Evolutionary conservation across 306 rosid genomes (phyloP).

Genomic region (Sesbania bispinosa): DNA sequence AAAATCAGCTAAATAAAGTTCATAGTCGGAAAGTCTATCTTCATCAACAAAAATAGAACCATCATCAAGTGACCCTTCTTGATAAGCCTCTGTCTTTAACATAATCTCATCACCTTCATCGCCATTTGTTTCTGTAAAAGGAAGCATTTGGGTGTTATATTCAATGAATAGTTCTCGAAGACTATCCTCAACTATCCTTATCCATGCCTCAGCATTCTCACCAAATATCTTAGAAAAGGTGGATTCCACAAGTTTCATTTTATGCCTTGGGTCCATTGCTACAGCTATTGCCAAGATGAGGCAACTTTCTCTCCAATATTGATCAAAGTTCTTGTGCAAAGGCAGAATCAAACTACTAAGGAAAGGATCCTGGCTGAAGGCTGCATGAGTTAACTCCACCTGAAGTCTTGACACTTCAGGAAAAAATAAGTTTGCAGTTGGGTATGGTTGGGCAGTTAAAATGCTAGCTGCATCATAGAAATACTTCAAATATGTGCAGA

Average conservation of each 20-base stretch:
- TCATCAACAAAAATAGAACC: constrained; percentile 40
- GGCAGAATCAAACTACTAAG: constrained; percentile 59
- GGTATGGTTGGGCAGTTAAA: constrained; percentile 49
- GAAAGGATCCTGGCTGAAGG: constrained; percentile 68
- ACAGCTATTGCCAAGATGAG: constrained; percentile 74
- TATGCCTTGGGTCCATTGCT: constrained; percentile 85
- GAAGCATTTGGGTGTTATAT: constrained; percentile 52
- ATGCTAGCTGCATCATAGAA: constrained; percentile 65
- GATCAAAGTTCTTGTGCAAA: constrained; percentile 64
- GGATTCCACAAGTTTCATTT: constrained; percentile 70
- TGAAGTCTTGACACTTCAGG: constrained; percentile 67
- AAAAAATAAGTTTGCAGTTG: constrained; percentile 72
- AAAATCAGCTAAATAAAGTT: constrained; percentile 61
- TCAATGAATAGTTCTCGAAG: constrained; percentile 74
- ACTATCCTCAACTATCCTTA: constrained; percentile 61
- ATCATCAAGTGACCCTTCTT: constrained; percentile 51
- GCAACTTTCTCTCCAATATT: constrained; percentile 82
- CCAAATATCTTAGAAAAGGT: constrained; percentile 62
- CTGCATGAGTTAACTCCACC: constrained; percentile 55
- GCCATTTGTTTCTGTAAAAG: constrained; percentile 39
- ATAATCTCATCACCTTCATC: constrained; percentile 52
- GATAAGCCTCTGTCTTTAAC: constrained; percentile 42
- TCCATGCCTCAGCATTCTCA: constrained; percentile 69
- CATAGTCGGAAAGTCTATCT: constrained; percentile 70
- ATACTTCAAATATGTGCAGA: constrained; percentile 63